Conservation (phyloP, 352 stramenopile genomes). For the Phytophthora ramorum region DNA sequence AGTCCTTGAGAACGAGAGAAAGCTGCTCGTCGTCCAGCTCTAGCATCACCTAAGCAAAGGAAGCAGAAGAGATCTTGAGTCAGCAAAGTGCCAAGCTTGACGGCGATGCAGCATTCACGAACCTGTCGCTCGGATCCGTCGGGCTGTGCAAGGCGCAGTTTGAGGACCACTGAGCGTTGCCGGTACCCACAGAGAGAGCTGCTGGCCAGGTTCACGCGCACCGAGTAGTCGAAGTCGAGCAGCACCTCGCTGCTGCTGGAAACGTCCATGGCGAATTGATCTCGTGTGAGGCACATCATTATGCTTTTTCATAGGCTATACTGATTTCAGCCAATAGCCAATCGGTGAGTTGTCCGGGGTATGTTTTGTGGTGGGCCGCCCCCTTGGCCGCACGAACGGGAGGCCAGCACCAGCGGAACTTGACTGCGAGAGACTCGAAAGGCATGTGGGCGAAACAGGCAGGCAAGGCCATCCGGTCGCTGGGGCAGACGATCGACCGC, state of each 20-base stretch:
- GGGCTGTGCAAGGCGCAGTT: constrained; percentile 48
- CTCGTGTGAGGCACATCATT: constrained; percentile 15
- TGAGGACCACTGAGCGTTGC: constrained; percentile 55
- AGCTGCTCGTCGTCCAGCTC: constrained; percentile 56
- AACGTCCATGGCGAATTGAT: constrained; percentile 16
- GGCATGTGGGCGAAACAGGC: constrained; percentile 72
- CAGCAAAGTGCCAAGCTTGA: background rate
- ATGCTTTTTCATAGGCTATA: constrained; percentile 5
- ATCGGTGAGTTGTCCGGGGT: background rate
- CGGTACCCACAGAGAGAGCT: constrained; percentile 60
- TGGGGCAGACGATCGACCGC: constrained; percentile 88
- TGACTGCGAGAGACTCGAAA: constrained; percentile 38
- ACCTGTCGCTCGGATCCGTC: constrained; percentile 47
- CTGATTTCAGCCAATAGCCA: constrained; percentile 4
- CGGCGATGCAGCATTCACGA: background rate
- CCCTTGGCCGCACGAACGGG: constrained; percentile 35
- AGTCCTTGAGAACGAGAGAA: constrained; percentile 41
- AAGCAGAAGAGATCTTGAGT: background rate
- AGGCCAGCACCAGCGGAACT: constrained; percentile 51
- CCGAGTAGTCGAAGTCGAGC: constrained; percentile 78
- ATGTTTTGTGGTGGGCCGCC: constrained; percentile 23
- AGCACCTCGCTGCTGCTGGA: constrained; percentile 28
- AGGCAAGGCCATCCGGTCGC: constrained; percentile 85
- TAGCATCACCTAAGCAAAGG: constrained; percentile 47
- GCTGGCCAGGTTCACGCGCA: constrained; percentile 68